Percentiles rank a stretch among this genome's conserved stretches.
phyloP scores from a whole-genome alignment of 2,329 filamentous ascomycete species.

The Fusarium nisikadoi region DNA sequence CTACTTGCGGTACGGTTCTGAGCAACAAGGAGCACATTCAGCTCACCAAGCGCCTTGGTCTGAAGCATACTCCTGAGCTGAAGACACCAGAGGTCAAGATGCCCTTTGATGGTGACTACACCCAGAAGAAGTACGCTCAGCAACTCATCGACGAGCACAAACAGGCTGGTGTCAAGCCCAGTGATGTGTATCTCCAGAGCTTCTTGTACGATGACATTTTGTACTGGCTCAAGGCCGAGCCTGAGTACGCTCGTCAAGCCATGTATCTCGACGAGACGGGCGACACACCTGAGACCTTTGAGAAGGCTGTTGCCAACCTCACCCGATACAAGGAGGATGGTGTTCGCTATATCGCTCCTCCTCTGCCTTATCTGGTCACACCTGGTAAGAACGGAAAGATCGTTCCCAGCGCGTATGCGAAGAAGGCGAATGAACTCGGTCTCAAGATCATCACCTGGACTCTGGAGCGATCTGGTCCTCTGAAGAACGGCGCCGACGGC shows the following conservation, averaged over 20 bases:
- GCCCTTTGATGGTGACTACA: constrained; percentile 73
- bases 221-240: constrained; percentile 73
- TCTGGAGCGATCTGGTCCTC: constrained; percentile 72
- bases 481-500: constrained; percentile 60
- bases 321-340: constrained; percentile 65
- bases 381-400: constrained; percentile 61
- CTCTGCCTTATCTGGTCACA: constrained; percentile 70
- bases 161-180: constrained; percentile 60
- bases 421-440: constrained; percentile 67
- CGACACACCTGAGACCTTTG: constrained; percentile 62
- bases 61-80: constrained; percentile 74
- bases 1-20: constrained; percentile 70
- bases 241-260: constrained; percentile 69
- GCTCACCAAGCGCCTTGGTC: constrained; percentile 65
- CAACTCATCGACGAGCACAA: constrained; percentile 72
- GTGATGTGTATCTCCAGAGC: constrained; percentile 70
- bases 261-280: constrained; percentile 73
- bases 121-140: constrained; percentile 71
- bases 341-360: constrained; percentile 71
- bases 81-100: constrained; percentile 76
- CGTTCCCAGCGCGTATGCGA: constrained; percentile 71
- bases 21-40: constrained; percentile 71
- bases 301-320: constrained; percentile 66
- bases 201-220: constrained; percentile 72
- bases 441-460: constrained; percentile 76